Conservation (phyloP, 495 filamentous ascomycete species). For the Daldinia grandis region DNA sequence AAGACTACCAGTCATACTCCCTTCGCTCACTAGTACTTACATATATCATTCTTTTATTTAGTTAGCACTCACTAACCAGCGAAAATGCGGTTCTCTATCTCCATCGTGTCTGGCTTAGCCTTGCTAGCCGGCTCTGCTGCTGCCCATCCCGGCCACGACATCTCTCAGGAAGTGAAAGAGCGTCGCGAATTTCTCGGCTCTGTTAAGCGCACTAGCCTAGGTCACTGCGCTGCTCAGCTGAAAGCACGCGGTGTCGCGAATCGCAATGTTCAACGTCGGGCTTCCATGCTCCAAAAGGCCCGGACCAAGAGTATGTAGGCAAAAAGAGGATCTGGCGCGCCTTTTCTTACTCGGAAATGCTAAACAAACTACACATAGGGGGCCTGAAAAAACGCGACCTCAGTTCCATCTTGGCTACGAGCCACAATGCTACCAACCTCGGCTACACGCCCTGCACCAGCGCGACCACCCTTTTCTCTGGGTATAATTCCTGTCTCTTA, state of each 20-base stretch:
- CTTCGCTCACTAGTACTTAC: background rate
- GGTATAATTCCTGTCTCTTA: background rate
- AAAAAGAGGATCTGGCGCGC: background rate
- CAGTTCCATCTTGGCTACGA: background rate
- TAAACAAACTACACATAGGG: background rate
- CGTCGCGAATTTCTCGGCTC: conserved; percentile 54
- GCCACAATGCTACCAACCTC: background rate
- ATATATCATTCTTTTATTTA: background rate
- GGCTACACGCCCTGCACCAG: background rate
- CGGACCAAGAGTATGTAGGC: background rate
- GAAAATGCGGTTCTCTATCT: background rate
- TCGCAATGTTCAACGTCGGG: conserved; percentile 56
- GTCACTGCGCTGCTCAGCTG: conserved; percentile 59
- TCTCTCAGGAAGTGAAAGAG: conserved; percentile 56
- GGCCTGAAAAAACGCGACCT: background rate
- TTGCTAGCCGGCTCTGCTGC: conserved; percentile 22
- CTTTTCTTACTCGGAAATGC: background rate
- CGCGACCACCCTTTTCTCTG: background rate
- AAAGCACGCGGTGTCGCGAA: conserved; percentile 59
- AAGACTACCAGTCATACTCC: background rate
- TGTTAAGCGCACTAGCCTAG: conserved; percentile 51
- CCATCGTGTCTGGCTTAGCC: conserved; percentile 16
- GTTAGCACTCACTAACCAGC: background rate
- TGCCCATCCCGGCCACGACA: conserved; percentile 61
- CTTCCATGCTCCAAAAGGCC: conserved; percentile 30